Conservation (phyloP, 441 rosid species). For the Adansonia gregorii region DNA sequence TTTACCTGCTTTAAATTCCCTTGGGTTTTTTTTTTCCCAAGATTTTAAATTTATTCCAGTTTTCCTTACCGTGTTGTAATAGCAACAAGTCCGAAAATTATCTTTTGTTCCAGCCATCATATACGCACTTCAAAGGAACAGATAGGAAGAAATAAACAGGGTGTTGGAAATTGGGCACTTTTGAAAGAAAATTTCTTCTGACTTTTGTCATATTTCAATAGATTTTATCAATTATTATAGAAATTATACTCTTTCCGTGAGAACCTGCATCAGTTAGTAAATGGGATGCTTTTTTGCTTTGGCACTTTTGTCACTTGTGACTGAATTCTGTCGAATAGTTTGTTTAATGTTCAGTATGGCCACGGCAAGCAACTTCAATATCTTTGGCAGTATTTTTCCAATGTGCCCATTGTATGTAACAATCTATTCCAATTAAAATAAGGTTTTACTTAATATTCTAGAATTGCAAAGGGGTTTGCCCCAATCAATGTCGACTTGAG, state of each 20-base stretch:
- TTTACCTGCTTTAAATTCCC: neutral
- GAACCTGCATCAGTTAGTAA: too few relatives aligned
- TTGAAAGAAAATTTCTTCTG: neutral
- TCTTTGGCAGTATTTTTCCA: neutral
- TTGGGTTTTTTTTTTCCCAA: neutral
- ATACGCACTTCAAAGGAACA: neutral
- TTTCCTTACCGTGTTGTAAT: neutral
- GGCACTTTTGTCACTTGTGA: neutral
- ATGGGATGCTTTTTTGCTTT: too few relatives aligned
- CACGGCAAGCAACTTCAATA: neutral
- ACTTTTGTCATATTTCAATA: neutral
- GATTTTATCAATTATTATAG: too few relatives aligned
- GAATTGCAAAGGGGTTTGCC: neutral
- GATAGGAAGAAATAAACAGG: neutral
- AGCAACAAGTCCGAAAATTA: neutral
- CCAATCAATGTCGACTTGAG: constrained; percentile 7
- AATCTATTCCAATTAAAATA: neutral
- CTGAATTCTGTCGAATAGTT: neutral
- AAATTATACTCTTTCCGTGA: too few relatives aligned
- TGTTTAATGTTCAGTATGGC: neutral
- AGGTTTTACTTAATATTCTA: neutral
- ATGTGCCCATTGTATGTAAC: neutral
- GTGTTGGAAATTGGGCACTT: neutral
- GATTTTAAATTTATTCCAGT: neutral
- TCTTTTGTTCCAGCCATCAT: neutral